Conservation (phyloP, 2,329 filamentous ascomycete species). For the Penicillium capsulatum region DNA sequence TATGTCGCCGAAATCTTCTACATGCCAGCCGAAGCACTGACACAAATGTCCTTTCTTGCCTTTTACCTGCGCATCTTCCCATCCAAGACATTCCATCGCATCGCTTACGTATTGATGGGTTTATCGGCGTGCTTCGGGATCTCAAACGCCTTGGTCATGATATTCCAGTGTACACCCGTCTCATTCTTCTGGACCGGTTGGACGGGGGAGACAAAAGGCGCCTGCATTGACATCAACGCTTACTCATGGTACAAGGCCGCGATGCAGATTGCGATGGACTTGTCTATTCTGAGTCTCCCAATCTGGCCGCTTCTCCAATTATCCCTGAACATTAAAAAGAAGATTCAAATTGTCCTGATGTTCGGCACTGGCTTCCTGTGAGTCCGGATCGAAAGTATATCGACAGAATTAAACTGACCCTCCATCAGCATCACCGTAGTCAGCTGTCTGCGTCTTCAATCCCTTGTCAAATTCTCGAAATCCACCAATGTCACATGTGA, state of each 20-base stretch:
- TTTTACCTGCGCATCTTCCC: slow-evolving; percentile 56
- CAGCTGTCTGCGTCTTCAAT: slow-evolving; percentile 40
- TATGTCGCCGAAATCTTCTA: slow-evolving; percentile 39
- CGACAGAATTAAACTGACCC: background rate
- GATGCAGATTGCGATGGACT: slow-evolving; percentile 52
- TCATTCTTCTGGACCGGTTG: slow-evolving; percentile 53
- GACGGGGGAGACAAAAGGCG: slow-evolving; percentile 47
- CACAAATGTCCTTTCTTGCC: slow-evolving; percentile 45
- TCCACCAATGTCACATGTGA: slow-evolving; percentile 38
- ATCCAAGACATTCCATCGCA: background rate
- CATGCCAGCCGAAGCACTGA: slow-evolving; percentile 43
- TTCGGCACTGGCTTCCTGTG: slow-evolving; percentile 48
- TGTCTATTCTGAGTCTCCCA: slow-evolving; percentile 52
- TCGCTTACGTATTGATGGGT: slow-evolving; percentile 40
- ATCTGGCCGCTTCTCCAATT: slow-evolving; percentile 44
- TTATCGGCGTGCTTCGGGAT: slow-evolving; percentile 52
- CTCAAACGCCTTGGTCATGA: slow-evolving; percentile 22
- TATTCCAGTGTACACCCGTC: slow-evolving; percentile 33
- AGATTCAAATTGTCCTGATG: slow-evolving; percentile 49
- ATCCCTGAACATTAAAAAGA: slow-evolving; percentile 48
- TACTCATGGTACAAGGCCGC: slow-evolving; percentile 51
- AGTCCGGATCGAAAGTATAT: slow-evolving; percentile 12
- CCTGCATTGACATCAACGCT: slow-evolving; percentile 49
- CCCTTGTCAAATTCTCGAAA: slow-evolving; percentile 39
- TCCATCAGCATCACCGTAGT: slow-evolving; percentile 39